Base-by-base conservation (phyloP, 352 stramenopile genomes). In the Pythium apleroticum region DNA sequence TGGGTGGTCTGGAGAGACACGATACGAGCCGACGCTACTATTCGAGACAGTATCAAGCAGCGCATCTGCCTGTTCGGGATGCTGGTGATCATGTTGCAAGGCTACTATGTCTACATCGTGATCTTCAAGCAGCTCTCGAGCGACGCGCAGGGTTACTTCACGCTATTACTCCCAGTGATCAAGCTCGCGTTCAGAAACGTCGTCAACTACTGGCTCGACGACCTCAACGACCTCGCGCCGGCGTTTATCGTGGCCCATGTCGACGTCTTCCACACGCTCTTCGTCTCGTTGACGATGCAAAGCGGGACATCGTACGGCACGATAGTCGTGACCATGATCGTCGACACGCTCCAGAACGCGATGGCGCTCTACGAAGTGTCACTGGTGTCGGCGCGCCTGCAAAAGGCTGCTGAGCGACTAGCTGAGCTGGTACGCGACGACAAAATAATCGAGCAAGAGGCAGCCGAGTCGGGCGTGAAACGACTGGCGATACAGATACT, bases 231-330 rank as follows among this genome's bases (percentile, higher is more conserved):
- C 37, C 27, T 66, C 24, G 39, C 35, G 22, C 60, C 60, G 27
- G 20, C 24, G 3, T 27, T 56, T 3, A 54, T 57, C 25, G 52
- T 60, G 27, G 59, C 52, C 25, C 54, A 54, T 37, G 35, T 66
- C 12, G 60, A 66, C 50, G n/a, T 66, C 27, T 66, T 66, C 52
- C 60, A 66, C 60, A 41, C 60, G 20, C 31, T 66, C 11, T 55
- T 60, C 24, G 52, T 66, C 6, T 52, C 67, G 4, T 49, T 48
- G n/a, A 57, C 55, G 19, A 65, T 70, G 28, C 61, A 73, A 52
- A 20, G 12, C 15, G n/a, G 37, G 1, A 57, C 20, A n/a, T 15
- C 17, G 10, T 17, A 27, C 11, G 20, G 15, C 4, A 22, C 61
- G 31, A 20, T 59, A 10, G 8, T 57, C 22, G 17, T 61, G 19